Evolutionary conservation across 2,329 filamentous ascomycete species (phyloP).

Genomic region (Diaporthe sp.): DNA sequence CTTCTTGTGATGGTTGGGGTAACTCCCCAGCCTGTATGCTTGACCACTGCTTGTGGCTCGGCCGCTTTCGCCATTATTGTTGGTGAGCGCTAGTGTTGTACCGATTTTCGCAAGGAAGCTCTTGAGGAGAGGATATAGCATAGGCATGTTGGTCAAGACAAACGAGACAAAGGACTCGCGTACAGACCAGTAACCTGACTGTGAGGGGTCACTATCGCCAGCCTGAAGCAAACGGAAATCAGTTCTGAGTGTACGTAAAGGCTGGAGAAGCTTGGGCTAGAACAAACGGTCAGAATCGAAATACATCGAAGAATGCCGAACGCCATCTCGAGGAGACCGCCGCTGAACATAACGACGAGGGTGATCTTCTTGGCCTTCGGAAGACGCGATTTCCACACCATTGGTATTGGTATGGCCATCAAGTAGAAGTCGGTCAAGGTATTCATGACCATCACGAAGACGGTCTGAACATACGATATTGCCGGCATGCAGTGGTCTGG

Average conservation of each 20-base stretch:
- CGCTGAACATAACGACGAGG: constrained; percentile 63
- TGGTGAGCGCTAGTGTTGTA: constrained; percentile 18
- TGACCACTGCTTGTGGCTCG: not conserved
- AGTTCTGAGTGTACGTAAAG: not conserved
- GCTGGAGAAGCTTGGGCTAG: constrained; percentile 27
- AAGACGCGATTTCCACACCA: constrained; percentile 62
- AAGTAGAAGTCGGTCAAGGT: constrained; percentile 63
- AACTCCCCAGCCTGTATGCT: constrained; percentile 15
- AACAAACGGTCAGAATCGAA: constrained; percentile 56
- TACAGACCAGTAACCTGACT: constrained; percentile 55
- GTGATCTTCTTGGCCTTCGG: constrained; percentile 57
- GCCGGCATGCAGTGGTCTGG: constrained; percentile 59
- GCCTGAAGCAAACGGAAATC: constrained; percentile 41
- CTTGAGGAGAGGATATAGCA: constrained; percentile 54
- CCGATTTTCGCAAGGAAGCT: constrained; percentile 45
- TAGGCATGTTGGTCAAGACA: constrained; percentile 56
- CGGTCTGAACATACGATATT: constrained; percentile 60
- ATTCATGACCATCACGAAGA: constrained; percentile 62
- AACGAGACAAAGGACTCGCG: constrained; percentile 57
- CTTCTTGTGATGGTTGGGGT: constrained; percentile 3
- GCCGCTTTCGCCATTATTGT: not conserved
- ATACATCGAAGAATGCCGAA: constrained; percentile 64
- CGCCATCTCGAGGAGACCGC: constrained; percentile 64
- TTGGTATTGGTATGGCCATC: constrained; percentile 63
- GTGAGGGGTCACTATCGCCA: constrained; percentile 49